Evolutionary conservation across 345 rosid species (phyloP).

Genomic region (Corchorus olitorius): DNA sequence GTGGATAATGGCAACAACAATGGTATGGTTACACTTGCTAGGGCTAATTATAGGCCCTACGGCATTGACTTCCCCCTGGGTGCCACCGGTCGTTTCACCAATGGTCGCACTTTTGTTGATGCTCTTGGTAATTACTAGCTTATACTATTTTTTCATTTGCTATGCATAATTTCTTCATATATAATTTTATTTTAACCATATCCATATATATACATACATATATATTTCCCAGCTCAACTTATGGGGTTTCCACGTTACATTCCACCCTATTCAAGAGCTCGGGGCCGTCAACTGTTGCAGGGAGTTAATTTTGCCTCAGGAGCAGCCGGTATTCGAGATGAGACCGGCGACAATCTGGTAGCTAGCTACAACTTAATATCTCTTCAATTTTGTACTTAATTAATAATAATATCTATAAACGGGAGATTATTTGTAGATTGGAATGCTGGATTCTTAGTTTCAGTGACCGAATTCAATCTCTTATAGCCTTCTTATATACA

Average conservation of each 20-base stretch:
- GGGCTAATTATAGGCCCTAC: constrained; percentile 86
- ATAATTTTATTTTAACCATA: too few relatives aligned
- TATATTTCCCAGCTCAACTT: constrained; percentile 55
- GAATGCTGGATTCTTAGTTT: too few relatives aligned
- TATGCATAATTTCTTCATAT: too few relatives aligned
- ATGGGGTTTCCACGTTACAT: constrained; percentile 65
- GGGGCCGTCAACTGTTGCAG: constrained; percentile 51
- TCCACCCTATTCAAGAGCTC: constrained; percentile 62
- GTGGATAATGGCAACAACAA: constrained; percentile 96
- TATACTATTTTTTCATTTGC: not conserved
- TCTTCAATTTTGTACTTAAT: not conserved
- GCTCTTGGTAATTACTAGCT: constrained; percentile 70
- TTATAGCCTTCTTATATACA: too few relatives aligned
- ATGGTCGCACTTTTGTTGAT: constrained; percentile 84
- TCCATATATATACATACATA: not conserved
- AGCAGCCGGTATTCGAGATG: constrained; percentile 88
- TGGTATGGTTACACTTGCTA: constrained; percentile 61
- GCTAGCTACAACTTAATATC: too few relatives aligned
- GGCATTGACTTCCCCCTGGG: constrained; percentile 87
- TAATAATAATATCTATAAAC: too few relatives aligned
- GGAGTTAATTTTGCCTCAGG: constrained; percentile 92
- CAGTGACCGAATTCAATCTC: too few relatives aligned
- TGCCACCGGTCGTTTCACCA: constrained; percentile 78
- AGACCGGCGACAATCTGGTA: constrained; percentile 89
- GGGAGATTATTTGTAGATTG: too few relatives aligned